Evolutionary conservation across 1,284 basidiomycete genomes (phyloP).

Genomic region (Ustilago curta): DNA sequence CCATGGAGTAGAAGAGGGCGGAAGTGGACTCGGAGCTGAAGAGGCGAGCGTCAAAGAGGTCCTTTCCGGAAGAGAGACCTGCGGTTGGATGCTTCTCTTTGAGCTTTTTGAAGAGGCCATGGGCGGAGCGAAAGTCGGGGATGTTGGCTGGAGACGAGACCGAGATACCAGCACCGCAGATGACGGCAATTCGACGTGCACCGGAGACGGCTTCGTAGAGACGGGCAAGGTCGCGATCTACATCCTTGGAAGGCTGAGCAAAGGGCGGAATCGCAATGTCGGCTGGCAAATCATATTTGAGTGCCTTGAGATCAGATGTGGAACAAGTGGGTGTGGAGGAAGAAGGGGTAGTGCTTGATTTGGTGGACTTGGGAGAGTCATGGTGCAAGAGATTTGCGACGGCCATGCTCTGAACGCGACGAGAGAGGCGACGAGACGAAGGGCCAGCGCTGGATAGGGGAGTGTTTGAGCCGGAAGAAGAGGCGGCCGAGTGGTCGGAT

Average conservation of each 20-base stretch:
- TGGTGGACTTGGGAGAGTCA: slow-evolving; percentile 15
- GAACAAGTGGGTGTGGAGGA: slow-evolving; percentile 9
- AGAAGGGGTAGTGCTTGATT: background rate
- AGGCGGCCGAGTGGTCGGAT: slow-evolving; percentile 14
- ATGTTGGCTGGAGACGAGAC: slow-evolving; percentile 82
- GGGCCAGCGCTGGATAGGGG: slow-evolving; percentile 10
- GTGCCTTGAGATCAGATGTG: slow-evolving; percentile 49
- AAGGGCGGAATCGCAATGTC: slow-evolving; percentile 51
- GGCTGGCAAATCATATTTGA: slow-evolving; percentile 53
- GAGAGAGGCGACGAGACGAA: slow-evolving; percentile 36
- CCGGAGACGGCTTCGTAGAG: slow-evolving; percentile 75
- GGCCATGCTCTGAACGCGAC: slow-evolving; percentile 47
- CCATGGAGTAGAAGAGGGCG: slow-evolving; percentile 89
- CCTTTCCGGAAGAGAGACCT: slow-evolving; percentile 79
- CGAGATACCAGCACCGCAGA: slow-evolving; percentile 91
- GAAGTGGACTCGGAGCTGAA: slow-evolving; percentile 82
- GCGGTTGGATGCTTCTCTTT: slow-evolving; percentile 83
- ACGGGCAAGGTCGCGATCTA: slow-evolving; percentile 61
- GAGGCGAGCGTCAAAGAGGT: slow-evolving; percentile 89
- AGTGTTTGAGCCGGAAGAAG: slow-evolving; percentile 22
- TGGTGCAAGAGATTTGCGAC: slow-evolving; percentile 30
- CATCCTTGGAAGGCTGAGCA: slow-evolving; percentile 44
- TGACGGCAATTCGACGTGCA: slow-evolving; percentile 83
- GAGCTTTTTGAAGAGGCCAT: slow-evolving; percentile 81
- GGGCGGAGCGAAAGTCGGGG: slow-evolving; percentile 88